Conservation (phyloP, 1,284 basidiomycete genomes). For the Stereum hirsutum region DNA sequence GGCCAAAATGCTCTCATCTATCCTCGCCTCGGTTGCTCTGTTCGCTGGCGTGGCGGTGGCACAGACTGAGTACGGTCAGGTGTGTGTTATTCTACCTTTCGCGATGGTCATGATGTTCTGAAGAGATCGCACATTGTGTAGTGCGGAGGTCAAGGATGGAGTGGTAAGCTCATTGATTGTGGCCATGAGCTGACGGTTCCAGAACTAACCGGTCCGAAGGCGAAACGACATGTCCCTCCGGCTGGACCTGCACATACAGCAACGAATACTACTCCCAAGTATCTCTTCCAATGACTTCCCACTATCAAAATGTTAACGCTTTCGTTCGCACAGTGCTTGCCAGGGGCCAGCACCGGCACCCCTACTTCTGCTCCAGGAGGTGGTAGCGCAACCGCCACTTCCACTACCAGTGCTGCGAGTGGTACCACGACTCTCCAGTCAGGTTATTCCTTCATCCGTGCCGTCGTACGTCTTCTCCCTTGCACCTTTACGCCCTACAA, state of each 20-base stretch:
- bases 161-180: no score
- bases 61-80: constrained; percentile 24
- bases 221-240: constrained; percentile 35
- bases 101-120: constrained; percentile 17
- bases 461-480: constrained; percentile 33
- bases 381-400: constrained; percentile 16
- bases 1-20: constrained; percentile 7
- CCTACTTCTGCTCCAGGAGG: constrained; percentile 15
- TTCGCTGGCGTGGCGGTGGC: constrained; percentile 12
- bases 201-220: no score
- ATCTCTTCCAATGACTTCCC: constrained; percentile 32
- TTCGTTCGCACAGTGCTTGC: background rate
- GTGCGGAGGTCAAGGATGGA: constrained; percentile 28
- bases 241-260: constrained; percentile 36
- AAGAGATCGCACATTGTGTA: constrained; percentile 3
- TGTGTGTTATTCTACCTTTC: constrained; percentile 21
- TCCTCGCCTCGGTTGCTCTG: constrained; percentile 13
- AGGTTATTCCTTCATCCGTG: constrained; percentile 50
- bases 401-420: constrained; percentile 24
- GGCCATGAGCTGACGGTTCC: no score
- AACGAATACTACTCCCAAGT: constrained; percentile 44
- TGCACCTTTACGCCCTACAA: background rate
- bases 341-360: constrained; percentile 10
- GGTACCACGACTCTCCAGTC: constrained; percentile 35
- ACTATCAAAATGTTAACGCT: constrained; percentile 12